Percentiles rank a stretch among this genome's conserved stretches.
phyloP scores from a whole-genome alignment of 2,329 filamentous ascomycete species.

The Talaromyces atroroseus region DNA sequence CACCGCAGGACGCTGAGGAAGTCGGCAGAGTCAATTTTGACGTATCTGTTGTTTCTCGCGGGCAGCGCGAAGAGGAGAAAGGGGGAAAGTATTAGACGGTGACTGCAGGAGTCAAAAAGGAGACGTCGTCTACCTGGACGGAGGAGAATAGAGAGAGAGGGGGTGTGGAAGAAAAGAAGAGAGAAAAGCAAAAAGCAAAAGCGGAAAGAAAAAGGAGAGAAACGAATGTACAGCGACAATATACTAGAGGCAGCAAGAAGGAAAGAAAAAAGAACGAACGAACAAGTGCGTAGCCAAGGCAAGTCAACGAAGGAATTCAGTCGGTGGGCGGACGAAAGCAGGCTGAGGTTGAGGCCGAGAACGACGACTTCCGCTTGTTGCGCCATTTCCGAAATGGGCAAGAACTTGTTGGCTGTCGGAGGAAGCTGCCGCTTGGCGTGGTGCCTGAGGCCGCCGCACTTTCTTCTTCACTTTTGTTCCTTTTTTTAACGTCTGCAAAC shows the following conservation, averaged over 20 bases:
- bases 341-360: slow-evolving; percentile 4
- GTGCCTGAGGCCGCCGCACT: slow-evolving; percentile 4
- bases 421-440: neutral
- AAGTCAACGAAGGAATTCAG: neutral
- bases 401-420: too few relatives aligned
- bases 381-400: neutral
- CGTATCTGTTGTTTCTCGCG: neutral
- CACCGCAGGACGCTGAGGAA: neutral
- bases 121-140: slow-evolving; percentile 14
- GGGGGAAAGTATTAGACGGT: slow-evolving; percentile 12
- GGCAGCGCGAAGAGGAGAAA: neutral
- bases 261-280: neutral
- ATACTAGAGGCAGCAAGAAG: neutral
- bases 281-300: neutral
- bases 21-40: neutral
- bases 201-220: slow-evolving; percentile 3
- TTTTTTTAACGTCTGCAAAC: too few relatives aligned
- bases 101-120: slow-evolving; percentile 13
- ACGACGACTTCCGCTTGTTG: neutral
- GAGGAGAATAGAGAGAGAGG: slow-evolving; percentile 10
- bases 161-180: slow-evolving; percentile 7
- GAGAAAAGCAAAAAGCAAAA: neutral
- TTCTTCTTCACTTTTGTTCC: too few relatives aligned
- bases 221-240: slow-evolving; percentile 5
- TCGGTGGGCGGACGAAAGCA: neutral